A percentile compares a stretch with the other conserved stretches of the same genome.
Evolutionary conservation across 2,329 filamentous ascomycete genomes (phyloP).

Genomic region (Sordariomycetes sp.): DNA sequence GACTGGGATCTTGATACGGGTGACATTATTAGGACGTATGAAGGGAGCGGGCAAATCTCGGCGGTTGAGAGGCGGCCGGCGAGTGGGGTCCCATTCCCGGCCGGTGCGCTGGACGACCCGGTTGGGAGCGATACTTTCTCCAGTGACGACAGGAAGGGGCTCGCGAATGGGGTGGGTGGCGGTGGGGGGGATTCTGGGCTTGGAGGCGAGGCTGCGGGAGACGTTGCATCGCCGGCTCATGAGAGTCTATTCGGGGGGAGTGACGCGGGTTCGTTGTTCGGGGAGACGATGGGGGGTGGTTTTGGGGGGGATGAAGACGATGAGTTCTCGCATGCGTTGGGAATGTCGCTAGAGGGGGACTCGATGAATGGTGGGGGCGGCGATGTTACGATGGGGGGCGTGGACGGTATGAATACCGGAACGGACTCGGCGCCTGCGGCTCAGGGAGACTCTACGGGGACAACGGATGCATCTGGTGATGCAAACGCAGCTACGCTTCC

Average conservation of each 20-base stretch:
- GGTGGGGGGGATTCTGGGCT: slow-evolving; percentile 14
- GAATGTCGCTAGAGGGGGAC: slow-evolving; percentile 9
- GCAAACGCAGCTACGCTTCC: neutral
- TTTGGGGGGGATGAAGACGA: slow-evolving; percentile 67
- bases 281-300: slow-evolving; percentile 49
- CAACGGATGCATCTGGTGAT: neutral
- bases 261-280: slow-evolving; percentile 74
- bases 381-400: slow-evolving; percentile 25
- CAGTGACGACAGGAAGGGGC: slow-evolving; percentile 51
- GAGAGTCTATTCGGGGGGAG: slow-evolving; percentile 74
- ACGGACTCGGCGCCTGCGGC: neutral
- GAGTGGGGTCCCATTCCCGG: slow-evolving; percentile 61
- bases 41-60: slow-evolving; percentile 72
- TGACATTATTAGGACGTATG: slow-evolving; percentile 60
- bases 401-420: slow-evolving; percentile 9
- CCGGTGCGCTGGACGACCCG: slow-evolving; percentile 45
- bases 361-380: slow-evolving; percentile 17
- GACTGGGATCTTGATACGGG: slow-evolving; percentile 81
- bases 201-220: slow-evolving; percentile 20
- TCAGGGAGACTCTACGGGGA: neutral
- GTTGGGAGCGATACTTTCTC: slow-evolving; percentile 50
- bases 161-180: slow-evolving; percentile 23
- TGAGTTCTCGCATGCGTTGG: slow-evolving; percentile 55
- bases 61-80: slow-evolving; percentile 75
- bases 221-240: slow-evolving; percentile 54